Base-by-base conservation (phyloP, 2,329 filamentous ascomycete species). In the Aspergillus unguis region DNA sequence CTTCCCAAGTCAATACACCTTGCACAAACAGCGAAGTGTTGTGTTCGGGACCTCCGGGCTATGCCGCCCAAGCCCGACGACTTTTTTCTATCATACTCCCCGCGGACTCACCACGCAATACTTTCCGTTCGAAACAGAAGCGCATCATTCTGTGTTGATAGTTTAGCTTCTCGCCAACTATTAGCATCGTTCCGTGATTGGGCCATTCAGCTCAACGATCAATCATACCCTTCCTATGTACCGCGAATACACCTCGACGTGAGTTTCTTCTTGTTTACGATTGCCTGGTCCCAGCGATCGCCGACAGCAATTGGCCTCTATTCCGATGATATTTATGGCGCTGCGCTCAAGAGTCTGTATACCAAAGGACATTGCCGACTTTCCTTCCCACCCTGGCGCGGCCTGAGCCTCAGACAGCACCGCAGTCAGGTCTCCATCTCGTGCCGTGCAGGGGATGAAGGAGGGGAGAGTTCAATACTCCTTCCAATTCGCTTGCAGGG, bases 381-480 rank as follows among this genome's bases (percentile, higher is more conserved):
- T 61, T 57, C 61, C 65, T 69, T 59, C 60, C 60, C 57, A 47
- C 53, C 53, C 57, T 58, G 48, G 56, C 46, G 46, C 54, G 55
- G 57, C 59, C 59, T 56, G 54, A 51, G 46, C 48, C 52, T 32
- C 29, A 33, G 50, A 50, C 46, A 58, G 56, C 55, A 58, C 44
- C 52, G 50, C 44, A 28, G 54, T 36, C 40, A 43, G 51, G 58
- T 59, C 44, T 56, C 60, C 55, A 55, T 56, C 61, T 57, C 58
- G 59, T 60, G 54, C 58, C 54, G 64, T 59, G 59, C 58, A 63
- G 60, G 59, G 61, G 59, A 63, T 58, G 52, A 59, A 62, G 64
- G 62, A 65, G 60, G 62, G 65, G 61, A 64, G 62, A 58, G 59
- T 56, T 55, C 45, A 28, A 44, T 52, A 44, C 50, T 50, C 50